A percentile compares a stretch with the other conserved stretches of the same genome.
Evolutionary conservation across 345 rosid species (phyloP).

Genomic region (Eutrema japonicum): DNA sequence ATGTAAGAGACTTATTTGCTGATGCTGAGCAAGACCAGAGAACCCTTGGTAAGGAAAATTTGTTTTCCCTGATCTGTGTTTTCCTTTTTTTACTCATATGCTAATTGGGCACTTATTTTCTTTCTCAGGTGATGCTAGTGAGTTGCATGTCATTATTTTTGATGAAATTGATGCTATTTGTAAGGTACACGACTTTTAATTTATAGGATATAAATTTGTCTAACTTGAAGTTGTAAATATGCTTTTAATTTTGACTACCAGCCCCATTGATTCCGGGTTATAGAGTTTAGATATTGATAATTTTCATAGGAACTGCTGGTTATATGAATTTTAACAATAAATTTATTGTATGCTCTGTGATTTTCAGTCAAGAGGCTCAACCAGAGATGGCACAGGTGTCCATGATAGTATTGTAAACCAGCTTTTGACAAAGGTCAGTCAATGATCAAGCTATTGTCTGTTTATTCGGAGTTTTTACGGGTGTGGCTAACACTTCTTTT

Average conservation of each 20-base stretch:
- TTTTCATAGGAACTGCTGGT: constrained; percentile 10
- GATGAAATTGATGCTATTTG: constrained; percentile 99
- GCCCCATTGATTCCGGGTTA: background rate
- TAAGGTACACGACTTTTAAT: constrained; percentile 61
- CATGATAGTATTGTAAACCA: constrained; percentile 98
- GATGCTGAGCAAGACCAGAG: constrained; percentile 98
- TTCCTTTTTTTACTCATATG: constrained; percentile 14
- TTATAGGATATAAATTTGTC: constrained; percentile 2
- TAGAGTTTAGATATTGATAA: background rate
- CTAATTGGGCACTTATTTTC: constrained; percentile 32
- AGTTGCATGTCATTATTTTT: constrained; percentile 94
- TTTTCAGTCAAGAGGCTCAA: constrained; percentile 95
- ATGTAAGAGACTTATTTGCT: constrained; percentile 91
- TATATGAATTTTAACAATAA: constrained; percentile 2
- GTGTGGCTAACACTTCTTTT: constrained; percentile 34
- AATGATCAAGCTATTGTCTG: constrained; percentile 26
- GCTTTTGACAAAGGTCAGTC: constrained; percentile 89
- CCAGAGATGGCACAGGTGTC: constrained; percentile 97
- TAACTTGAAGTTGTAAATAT: constrained; percentile 13
- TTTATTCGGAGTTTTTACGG: background rate
- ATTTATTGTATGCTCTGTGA: constrained; percentile 27
- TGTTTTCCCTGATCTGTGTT: constrained; percentile 23
- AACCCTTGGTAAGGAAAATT: constrained; percentile 60
- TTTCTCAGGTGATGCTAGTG: constrained; percentile 90
- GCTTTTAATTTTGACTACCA: constrained; percentile 18